Percentiles rank a stretch among this genome's conserved stretches.
phyloP scores from a whole-genome alignment of 2,329 filamentous ascomycete species.

The Calonectria honghensis region DNA sequence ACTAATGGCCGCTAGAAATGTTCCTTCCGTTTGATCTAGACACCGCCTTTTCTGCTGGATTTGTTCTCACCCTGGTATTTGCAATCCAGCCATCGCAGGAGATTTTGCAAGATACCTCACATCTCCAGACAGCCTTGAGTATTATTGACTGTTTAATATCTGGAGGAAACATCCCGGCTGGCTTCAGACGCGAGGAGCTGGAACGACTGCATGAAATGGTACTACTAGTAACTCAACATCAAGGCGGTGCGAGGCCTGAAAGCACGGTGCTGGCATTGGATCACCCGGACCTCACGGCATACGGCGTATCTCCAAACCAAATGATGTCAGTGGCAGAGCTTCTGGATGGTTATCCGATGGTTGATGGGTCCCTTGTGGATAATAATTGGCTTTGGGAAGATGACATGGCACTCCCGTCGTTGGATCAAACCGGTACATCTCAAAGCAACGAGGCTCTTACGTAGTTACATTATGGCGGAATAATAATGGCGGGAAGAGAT shows the following conservation, averaged over 20 bases:
- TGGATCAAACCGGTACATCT: neutral
- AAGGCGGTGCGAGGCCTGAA: neutral
- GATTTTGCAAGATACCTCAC: constrained; percentile 6
- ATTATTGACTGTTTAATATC: constrained; percentile 25
- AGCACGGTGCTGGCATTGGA: neutral
- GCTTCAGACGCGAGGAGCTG: constrained; percentile 25
- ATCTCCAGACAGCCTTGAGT: neutral
- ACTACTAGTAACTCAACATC: neutral
- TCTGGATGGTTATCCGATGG: neutral
- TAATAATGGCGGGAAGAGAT: neutral
- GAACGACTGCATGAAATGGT: constrained; percentile 31
- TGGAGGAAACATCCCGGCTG: constrained; percentile 26
- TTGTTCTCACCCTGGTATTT: constrained; percentile 29
- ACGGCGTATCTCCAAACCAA: constrained; percentile 25
- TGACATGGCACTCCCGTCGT: neutral
- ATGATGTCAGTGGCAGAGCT: constrained; percentile 22
- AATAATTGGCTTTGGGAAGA: constrained; percentile 27
- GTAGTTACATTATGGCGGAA: neutral
- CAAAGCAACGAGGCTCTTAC: neutral
- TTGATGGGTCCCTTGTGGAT: constrained; percentile 1
- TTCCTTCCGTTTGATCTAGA: constrained; percentile 39
- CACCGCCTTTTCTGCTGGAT: constrained; percentile 33
- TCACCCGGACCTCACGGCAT: neutral
- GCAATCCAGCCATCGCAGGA: constrained; percentile 23
- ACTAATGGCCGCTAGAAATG: constrained; percentile 5